A percentile compares a stretch with the other conserved stretches of the same genome.
phyloP scores from a whole-genome alignment of 2,329 filamentous ascomycete genomes.

The Sordariomycetes sp. region DNA sequence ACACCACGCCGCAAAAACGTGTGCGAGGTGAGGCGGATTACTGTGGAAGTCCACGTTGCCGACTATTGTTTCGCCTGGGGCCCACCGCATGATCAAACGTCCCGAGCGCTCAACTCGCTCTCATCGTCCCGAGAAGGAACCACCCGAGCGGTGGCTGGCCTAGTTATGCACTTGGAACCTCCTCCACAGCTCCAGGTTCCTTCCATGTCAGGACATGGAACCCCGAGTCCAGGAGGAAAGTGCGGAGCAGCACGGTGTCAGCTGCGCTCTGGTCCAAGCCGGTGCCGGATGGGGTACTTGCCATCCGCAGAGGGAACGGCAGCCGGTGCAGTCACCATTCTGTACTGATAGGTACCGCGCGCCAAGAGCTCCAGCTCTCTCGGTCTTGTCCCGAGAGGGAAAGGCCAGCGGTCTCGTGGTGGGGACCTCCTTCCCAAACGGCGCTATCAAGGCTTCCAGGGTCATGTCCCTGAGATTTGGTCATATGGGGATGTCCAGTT shows the following conservation, averaged over 20 bases:
- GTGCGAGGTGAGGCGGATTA: too few species aligned
- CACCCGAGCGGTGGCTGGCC: neutral
- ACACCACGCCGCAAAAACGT: neutral
- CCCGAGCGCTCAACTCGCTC: neutral
- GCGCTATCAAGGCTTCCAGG: neutral
- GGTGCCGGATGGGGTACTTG: too few species aligned
- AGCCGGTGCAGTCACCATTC: too few species aligned
- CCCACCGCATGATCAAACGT: neutral
- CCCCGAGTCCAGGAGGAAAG: too few species aligned
- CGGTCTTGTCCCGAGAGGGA: neutral
- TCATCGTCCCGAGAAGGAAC: neutral
- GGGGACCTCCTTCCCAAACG: neutral
- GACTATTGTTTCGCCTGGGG: neutral
- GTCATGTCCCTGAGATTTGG: neutral
- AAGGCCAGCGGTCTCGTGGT: neutral
- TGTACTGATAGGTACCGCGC: neutral
- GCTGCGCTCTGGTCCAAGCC: too few species aligned
- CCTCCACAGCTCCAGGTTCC: neutral
- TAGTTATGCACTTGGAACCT: neutral
- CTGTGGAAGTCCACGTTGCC: too few species aligned
- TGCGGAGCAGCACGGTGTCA: too few species aligned
- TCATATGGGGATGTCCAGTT: neutral
- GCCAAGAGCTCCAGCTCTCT: neutral
- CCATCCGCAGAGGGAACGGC: too few species aligned
- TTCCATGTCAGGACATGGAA: neutral